phyloP scores from a whole-genome alignment of 2,329 filamentous ascomycete genomes.

The Fusarium aywerte region DNA sequence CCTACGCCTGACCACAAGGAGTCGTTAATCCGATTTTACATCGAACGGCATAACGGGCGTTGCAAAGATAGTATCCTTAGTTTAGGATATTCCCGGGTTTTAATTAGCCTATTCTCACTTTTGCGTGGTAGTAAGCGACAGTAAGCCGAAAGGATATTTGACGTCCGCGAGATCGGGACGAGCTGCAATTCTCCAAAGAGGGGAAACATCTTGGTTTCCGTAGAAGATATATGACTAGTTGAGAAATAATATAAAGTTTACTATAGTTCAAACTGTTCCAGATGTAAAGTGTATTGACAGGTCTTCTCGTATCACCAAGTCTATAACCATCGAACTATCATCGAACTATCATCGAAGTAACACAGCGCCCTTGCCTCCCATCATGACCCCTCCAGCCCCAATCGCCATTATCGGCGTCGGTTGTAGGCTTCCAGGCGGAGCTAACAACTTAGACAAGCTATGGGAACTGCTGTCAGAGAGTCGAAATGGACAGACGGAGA shows the following conservation, averaged over 20 bases:
- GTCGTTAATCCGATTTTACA: not conserved
- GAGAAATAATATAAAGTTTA: not conserved
- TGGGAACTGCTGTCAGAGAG: not conserved
- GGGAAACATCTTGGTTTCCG: not conserved
- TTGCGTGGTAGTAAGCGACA: too few relatives aligned
- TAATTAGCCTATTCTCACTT: too few relatives aligned
- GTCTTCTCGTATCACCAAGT: not conserved
- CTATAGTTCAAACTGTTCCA: fast-evolving
- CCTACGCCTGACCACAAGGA: not conserved
- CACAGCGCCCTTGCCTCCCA: not conserved
- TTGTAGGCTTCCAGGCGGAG: constrained; percentile 5
- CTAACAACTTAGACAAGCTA: constrained; percentile 9
- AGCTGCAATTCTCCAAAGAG: constrained; percentile 2
- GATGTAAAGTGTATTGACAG: fast-evolving
- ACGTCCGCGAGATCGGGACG: not conserved
- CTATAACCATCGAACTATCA: too few relatives aligned
- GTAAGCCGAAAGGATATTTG: not conserved
- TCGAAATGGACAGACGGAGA: not conserved
- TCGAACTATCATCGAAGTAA: not conserved
- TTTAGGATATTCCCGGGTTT: too few relatives aligned
- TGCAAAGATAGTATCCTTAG: too few relatives aligned
- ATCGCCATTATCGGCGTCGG: constrained; percentile 9
- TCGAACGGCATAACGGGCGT: not conserved
- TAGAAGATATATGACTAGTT: not conserved
- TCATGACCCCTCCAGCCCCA: not conserved